phyloP scores from a whole-genome alignment of 768 basidiomycete species.

The Multifurca ochricompacta region DNA sequence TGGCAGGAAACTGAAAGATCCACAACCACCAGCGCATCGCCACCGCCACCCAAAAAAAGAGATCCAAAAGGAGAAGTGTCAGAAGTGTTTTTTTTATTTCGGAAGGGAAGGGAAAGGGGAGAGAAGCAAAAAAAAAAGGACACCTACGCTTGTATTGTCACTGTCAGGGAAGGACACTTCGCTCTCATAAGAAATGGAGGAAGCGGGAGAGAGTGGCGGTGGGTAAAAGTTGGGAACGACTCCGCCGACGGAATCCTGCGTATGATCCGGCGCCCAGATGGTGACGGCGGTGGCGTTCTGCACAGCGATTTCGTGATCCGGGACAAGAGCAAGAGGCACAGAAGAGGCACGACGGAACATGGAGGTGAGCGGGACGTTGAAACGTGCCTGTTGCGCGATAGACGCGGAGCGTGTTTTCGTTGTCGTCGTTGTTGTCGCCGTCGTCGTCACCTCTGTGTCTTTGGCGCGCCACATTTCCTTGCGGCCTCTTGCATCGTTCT shows the following conservation, averaged over 20 bases:
- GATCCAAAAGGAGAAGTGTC: too few relatives aligned
- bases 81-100: too few relatives aligned
- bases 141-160: conserved; percentile 12
- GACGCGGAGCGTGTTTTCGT: conserved; percentile 16
- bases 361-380: conserved; percentile 47
- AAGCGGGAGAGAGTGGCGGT: conserved; percentile 14
- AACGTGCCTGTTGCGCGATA: conserved; percentile 26
- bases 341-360: conserved; percentile 63
- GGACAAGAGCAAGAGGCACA: conserved; percentile 22
- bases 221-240: conserved; percentile 3
- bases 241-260: neutral
- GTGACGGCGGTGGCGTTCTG: neutral
- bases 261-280: neutral
- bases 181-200: conserved; percentile 16
- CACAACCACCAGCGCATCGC: too few relatives aligned
- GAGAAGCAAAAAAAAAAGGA: neutral
- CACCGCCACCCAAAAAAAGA: too few relatives aligned
- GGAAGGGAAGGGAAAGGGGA: neutral
- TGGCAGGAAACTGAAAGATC: neutral
- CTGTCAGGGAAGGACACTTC: conserved; percentile 16
- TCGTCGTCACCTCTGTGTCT: neutral
- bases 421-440: neutral
- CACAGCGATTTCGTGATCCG: neutral
- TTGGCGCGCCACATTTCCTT: conserved; percentile 3
- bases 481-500: neutral